These are phyloP conservation scores for Xerocomus spinulosus DNA, from an alignment of 768 basidiomycete genomes.

Conservation along the genomic window DNA sequence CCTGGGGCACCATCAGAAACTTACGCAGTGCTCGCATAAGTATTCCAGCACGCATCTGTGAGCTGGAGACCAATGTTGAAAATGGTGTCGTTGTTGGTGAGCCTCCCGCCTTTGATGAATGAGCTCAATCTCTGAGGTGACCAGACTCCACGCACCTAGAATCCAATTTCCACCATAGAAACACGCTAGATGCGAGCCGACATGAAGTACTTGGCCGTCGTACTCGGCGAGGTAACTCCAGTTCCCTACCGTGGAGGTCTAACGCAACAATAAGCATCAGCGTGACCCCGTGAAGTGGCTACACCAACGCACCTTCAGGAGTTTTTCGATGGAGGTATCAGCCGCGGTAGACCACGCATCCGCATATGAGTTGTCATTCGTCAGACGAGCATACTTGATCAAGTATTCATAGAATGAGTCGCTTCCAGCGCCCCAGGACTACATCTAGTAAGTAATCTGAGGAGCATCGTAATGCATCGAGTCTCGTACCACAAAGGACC, in stretches of 20 bases:
- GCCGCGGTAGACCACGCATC: conserved; percentile 69
- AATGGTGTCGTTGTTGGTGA: conserved; percentile 69
- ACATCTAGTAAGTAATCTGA: background rate
- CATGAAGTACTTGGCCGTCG: conserved; percentile 48
- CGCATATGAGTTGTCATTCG: conserved; percentile 58
- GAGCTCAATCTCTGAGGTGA: conserved; percentile 2
- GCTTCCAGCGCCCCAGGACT: conserved; percentile 69
- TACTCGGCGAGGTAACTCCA: conserved; percentile 64
- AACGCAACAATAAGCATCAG: conserved; percentile 4
- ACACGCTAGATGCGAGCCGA: conserved; percentile 72
- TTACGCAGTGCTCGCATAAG: conserved; percentile 66
- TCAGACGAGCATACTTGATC: conserved; percentile 64
- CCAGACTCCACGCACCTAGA: conserved; percentile 38
- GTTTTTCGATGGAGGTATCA: conserved; percentile 60
- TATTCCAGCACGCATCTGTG: conserved; percentile 76
- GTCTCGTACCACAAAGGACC: conserved; percentile 51
- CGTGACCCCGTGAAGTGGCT: rapidly evolving
- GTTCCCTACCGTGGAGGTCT: conserved; percentile 64
- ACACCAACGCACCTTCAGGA: conserved; percentile 45
- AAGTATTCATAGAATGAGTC: conserved; percentile 79
- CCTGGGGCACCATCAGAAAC: conserved; percentile 10
- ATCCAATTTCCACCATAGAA: conserved; percentile 78
- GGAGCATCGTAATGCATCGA: background rate
- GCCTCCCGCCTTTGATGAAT: conserved; percentile 47
- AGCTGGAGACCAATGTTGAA: conserved; percentile 56